Evolutionary conservation across 2,329 filamentous ascomycete species (phyloP).

Genomic region (Penicillium sp.): DNA sequence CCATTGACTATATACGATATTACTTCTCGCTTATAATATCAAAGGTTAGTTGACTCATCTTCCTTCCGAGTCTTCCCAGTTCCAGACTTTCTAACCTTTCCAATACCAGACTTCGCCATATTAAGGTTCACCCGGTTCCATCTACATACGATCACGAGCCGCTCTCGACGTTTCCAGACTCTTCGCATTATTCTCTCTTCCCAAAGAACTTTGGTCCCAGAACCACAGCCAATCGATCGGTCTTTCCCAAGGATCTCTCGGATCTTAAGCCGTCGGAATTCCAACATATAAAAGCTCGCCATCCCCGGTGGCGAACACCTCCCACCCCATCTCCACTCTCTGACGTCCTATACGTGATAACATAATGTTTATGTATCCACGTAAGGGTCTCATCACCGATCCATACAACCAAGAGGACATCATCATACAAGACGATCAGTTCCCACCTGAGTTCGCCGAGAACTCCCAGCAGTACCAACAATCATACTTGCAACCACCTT

Average conservation of each 20-base stretch:
- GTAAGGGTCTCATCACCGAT: constrained; percentile 46
- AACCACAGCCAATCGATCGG: neutral
- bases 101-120: constrained; percentile 4
- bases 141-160: constrained; percentile 14
- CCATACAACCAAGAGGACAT: constrained; percentile 35
- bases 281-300: constrained; percentile 29
- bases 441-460: constrained; percentile 34
- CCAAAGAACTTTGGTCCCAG: neutral
- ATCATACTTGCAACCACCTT: constrained; percentile 33
- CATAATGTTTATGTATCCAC: constrained; percentile 45
- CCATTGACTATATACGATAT: neutral
- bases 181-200: constrained; percentile 17
- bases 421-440: constrained; percentile 42
- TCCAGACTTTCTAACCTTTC: constrained; percentile 14
- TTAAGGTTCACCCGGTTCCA: constrained; percentile 18
- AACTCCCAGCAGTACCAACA: constrained; percentile 28
- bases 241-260: constrained; percentile 24
- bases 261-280: constrained; percentile 28
- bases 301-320: constrained; percentile 31
- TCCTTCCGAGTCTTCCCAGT: constrained; percentile 20
- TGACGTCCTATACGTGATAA: constrained; percentile 29
- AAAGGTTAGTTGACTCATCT: constrained; percentile 2
- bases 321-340: constrained; percentile 20
- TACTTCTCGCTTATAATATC: constrained; percentile 5
- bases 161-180: constrained; percentile 33